Percentiles rank a stretch among this genome's conserved stretches.
Conservation (phyloP, 495 filamentous ascomycete species). For the Penicillium riverlandense region DNA sequence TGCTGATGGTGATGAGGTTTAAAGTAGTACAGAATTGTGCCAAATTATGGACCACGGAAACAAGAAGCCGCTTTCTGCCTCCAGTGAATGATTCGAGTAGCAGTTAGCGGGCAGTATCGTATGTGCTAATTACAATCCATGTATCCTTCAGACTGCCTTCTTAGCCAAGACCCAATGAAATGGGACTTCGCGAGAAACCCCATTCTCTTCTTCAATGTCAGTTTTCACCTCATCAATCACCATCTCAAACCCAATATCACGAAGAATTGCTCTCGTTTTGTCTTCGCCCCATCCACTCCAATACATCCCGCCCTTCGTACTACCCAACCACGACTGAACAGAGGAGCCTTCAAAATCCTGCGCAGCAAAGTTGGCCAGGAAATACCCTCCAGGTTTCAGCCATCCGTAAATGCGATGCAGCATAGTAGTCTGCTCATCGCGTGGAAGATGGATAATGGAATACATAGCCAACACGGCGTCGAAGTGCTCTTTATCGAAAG, state of each 20-base stretch:
- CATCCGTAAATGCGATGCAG: constrained; percentile 25
- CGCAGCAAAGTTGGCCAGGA: constrained; percentile 33
- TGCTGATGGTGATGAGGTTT: no score
- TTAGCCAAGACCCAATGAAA: constrained; percentile 17
- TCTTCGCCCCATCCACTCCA: constrained; percentile 35
- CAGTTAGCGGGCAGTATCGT: no score
- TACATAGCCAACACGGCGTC: constrained; percentile 37
- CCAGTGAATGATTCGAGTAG: no score
- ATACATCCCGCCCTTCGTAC: constrained; percentile 21
- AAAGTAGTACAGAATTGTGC: no score
- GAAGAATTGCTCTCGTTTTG: constrained; percentile 11
- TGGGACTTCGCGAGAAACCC: neutral
- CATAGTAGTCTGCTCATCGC: constrained; percentile 28
- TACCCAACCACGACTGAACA: constrained; percentile 19
- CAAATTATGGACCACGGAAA: no score
- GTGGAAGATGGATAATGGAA: constrained; percentile 38
- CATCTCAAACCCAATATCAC: constrained; percentile 13
- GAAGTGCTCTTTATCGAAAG: constrained; percentile 20
- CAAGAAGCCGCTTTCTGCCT: no score
- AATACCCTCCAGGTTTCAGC: constrained; percentile 32
- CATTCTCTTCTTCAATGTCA: constrained; percentile 10
- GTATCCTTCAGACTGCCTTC: constrained; percentile 1
- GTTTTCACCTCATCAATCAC: constrained; percentile 13
- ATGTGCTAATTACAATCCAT: no score
- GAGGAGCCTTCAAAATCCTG: constrained; percentile 9